These are phyloP conservation scores for Sugiyamaella castrensis DNA, from an alignment of 1,139 yeast genomes.

Conservation along the genomic window DNA sequence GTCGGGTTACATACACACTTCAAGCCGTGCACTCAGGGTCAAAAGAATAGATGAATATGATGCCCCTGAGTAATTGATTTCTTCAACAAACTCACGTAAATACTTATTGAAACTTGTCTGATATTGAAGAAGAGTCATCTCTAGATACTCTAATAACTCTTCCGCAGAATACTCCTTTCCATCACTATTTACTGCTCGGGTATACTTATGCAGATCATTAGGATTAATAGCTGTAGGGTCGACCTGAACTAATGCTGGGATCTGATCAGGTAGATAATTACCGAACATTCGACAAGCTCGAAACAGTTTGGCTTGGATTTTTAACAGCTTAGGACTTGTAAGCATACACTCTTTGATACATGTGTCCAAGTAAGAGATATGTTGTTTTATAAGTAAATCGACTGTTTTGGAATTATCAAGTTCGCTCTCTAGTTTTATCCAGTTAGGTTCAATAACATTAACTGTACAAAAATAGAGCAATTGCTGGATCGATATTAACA, in stretches of 20 bases:
- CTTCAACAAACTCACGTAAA: constrained; percentile 52
- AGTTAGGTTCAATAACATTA: constrained; percentile 61
- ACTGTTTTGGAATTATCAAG: constrained; percentile 44
- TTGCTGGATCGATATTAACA: constrained; percentile 58
- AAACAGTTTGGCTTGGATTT: constrained; percentile 41
- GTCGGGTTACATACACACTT: constrained; percentile 28
- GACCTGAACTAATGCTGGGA: constrained; percentile 54
- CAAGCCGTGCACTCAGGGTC: constrained; percentile 53
- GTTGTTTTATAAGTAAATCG: constrained; percentile 47
- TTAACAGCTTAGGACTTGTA: constrained; percentile 56
- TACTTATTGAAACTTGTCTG: constrained; percentile 55
- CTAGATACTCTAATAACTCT: constrained; percentile 37
- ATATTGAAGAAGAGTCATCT: constrained; percentile 50
- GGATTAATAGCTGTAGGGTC: constrained; percentile 47
- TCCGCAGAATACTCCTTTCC: constrained; percentile 35
- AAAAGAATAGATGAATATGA: constrained; percentile 58
- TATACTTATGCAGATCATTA: constrained; percentile 40
- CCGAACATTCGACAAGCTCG: constrained; percentile 49
- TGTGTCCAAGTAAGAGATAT: constrained; percentile 61
- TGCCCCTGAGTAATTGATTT: constrained; percentile 58
- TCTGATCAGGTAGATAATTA: constrained; percentile 51
- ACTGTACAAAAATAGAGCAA: constrained; percentile 55
- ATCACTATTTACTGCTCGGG: constrained; percentile 38
- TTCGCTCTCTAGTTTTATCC: constrained; percentile 41
- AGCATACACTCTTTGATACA: constrained; percentile 66